Percentiles rank a stretch among this genome's conserved stretches.
Conservation (phyloP, 169 alveolate species). For the Plasmodium fragile region DNA sequence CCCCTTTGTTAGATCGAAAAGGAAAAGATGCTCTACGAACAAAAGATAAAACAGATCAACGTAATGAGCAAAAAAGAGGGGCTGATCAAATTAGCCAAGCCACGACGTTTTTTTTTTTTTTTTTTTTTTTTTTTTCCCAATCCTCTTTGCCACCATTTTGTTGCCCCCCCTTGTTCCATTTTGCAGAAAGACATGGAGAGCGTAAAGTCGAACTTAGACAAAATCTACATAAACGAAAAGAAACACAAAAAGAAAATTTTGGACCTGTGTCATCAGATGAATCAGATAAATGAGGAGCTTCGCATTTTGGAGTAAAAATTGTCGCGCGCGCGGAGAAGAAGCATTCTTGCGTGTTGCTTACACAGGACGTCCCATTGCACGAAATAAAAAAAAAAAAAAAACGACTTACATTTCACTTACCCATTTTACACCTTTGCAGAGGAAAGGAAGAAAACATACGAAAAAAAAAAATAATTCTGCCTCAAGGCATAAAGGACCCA, state of each 20-base stretch:
- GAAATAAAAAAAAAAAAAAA: background rate
- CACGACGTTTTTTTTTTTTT: background rate
- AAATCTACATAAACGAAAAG: constrained; percentile 66
- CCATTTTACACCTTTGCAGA: background rate
- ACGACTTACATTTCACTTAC: background rate
- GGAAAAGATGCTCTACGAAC: constrained; percentile 53
- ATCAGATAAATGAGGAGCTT: constrained; percentile 72
- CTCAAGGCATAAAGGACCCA: constrained; percentile 53
- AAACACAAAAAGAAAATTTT: constrained; percentile 66
- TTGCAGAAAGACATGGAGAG: constrained; percentile 66
- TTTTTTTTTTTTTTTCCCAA: background rate
- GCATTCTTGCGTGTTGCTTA: background rate
- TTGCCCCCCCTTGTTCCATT: background rate
- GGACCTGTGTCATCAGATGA: constrained; percentile 71
- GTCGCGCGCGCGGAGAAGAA: background rate
- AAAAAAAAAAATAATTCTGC: constrained; percentile 58
- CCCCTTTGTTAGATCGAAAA: constrained; percentile 43
- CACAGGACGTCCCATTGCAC: background rate
- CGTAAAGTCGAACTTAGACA: constrained; percentile 47
- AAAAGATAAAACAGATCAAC: constrained; percentile 50
- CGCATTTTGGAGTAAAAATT: constrained; percentile 61
- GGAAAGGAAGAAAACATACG: constrained; percentile 75
- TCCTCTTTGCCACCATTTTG: background rate
- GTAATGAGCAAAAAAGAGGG: constrained; percentile 17
- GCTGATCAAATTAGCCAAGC: background rate